Base-by-base conservation (phyloP, 805 yeast species). In the Cyberlindnera meyerae region DNA sequence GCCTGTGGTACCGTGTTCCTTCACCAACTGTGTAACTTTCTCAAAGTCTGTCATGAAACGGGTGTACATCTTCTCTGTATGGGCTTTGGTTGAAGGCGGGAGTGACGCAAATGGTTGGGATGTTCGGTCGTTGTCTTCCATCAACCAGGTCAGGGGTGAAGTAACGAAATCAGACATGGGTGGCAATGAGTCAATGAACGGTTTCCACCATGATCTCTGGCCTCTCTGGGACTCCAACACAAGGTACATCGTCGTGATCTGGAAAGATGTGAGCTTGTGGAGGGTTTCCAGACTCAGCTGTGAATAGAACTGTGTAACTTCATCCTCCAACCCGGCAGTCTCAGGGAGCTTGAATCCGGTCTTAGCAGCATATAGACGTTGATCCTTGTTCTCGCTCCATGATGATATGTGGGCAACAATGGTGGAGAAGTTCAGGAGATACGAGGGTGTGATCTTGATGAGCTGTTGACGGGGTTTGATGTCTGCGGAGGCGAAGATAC, bases 151-250 rank as follows among this genome's bases (percentile, higher is more conserved):
- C 27, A 85, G 58, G 1, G 96, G 96, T 3, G 79, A 65, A 0
- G 66, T 44, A 0, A 48, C 46, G 37, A 86, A 71, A 28, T 81
- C 88, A 0, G 60, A 52, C 11, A 63, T 40, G 0, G 62, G 52
- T 0, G 96, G 96, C 40, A 86, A 66, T 45, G 76, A 71, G 24
- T 70, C 68, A 9, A 85, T 56, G 54, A 85, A 85, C 0, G 86
- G 85, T 28, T 56, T 52, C 94, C 94, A 86, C 51, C 67, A 77
- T 1, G 82, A 75, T 3, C 43, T 43, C 1, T 38, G 29, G 1
- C 52, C 57, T 33, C 80, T 54, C 25, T 49, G 51, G 2, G 37
- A 45, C 45, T 78, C 84, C 12, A 73, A 49, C 5, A 63, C 55
- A 3, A 78, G 36, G 47, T 65, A 82, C 37, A 81, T 48, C 0